Evolutionary conservation across 1,139 yeast species (phyloP).

Genomic region (Yamadazyma dendronema): DNA sequence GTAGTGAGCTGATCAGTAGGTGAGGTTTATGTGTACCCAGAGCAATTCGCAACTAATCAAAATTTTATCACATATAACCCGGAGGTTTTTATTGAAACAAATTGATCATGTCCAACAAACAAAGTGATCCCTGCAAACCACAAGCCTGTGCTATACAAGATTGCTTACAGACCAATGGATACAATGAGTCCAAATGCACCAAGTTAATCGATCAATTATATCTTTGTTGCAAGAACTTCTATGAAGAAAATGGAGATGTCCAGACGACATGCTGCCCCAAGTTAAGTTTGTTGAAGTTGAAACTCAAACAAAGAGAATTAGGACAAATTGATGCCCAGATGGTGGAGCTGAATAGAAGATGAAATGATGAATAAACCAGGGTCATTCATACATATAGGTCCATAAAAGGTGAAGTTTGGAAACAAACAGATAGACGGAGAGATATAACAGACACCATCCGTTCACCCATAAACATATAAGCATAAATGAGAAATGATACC

Average conservation of each 20-base stretch:
- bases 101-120: not conserved
- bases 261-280: conserved; percentile 69
- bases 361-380: too few relatives aligned
- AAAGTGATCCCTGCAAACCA: conserved; percentile 55
- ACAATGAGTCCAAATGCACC: conserved; percentile 63
- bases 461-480: not conserved
- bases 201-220: conserved; percentile 57
- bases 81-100: too few relatives aligned
- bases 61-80: too few relatives aligned
- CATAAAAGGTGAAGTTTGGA: too few relatives aligned
- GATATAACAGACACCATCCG: not conserved
- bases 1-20: not conserved
- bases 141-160: conserved; percentile 71
- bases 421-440: not conserved
- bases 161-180: conserved; percentile 53
- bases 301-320: conserved; percentile 54
- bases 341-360: conserved; percentile 19
- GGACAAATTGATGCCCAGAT: conserved; percentile 55
- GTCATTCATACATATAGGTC: too few relatives aligned
- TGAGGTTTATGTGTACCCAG: not conserved
- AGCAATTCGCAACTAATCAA: not conserved
- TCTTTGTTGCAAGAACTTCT: conserved; percentile 58
- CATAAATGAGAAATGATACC: not conserved
- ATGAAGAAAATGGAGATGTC: conserved; percentile 49
- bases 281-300: conserved; percentile 51